phyloP scores from a whole-genome alignment of 2,329 filamentous ascomycete genomes.

The Aphanoascus verrucosus region DNA sequence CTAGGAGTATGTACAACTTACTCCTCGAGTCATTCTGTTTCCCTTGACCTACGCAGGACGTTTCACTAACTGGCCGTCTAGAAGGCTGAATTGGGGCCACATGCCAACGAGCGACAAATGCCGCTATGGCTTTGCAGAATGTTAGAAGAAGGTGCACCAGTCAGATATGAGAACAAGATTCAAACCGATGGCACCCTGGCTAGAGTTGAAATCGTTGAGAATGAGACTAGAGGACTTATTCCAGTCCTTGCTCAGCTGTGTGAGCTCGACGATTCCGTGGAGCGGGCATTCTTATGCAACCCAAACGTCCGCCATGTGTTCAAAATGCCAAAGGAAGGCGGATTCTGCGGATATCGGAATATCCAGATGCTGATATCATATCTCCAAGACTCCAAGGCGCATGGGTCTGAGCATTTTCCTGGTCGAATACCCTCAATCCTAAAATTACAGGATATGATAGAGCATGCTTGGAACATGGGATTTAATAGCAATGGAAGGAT shows the following conservation, averaged over 20 bases:
- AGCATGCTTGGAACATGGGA: constrained; percentile 75
- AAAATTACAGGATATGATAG: constrained; percentile 74
- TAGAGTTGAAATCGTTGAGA: constrained; percentile 37
- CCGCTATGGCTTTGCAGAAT: constrained; percentile 55
- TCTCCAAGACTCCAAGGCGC: constrained; percentile 49
- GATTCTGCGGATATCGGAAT: constrained; percentile 91
- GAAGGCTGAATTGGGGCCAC: constrained; percentile 56
- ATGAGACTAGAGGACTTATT: constrained; percentile 46
- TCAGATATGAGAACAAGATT: constrained; percentile 44
- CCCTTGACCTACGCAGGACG: neutral
- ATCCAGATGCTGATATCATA: constrained; percentile 86
- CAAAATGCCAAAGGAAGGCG: constrained; percentile 70
- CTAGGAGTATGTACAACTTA: constrained; percentile 1
- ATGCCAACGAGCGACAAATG: constrained; percentile 65
- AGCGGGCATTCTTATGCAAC: constrained; percentile 69
- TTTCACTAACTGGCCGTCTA: constrained; percentile 16
- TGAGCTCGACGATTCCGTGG: constrained; percentile 52
- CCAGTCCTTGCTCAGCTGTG: constrained; percentile 54
- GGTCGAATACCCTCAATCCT: constrained; percentile 62
- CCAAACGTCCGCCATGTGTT: constrained; percentile 65
- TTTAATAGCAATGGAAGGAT: constrained; percentile 63
- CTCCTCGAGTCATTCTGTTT: neutral
- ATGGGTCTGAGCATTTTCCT: constrained; percentile 51
- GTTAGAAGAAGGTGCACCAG: constrained; percentile 49
- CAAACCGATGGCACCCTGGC: constrained; percentile 35